These are phyloP conservation scores for Solanum ossicruentum DNA, from an alignment of 257 asterid genomes.

Conservation along the genomic window DNA sequence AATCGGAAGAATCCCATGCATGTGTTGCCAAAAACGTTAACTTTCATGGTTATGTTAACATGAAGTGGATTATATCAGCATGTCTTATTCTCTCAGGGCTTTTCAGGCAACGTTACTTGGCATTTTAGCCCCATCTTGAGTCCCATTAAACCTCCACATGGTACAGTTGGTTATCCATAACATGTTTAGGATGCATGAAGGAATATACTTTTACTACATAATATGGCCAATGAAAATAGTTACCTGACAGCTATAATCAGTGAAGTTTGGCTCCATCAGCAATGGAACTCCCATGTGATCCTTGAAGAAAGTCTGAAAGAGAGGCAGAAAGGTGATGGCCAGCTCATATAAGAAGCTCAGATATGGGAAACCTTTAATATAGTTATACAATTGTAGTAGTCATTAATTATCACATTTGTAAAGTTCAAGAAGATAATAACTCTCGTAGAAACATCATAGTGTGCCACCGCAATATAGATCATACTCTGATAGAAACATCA, in stretches of 20 bases:
- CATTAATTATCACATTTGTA: neutral
- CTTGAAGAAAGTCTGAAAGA: conserved; percentile 48
- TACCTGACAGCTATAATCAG: conserved; percentile 84
- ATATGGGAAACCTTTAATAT: neutral
- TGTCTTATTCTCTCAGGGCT: neutral
- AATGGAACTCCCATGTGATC: conserved; percentile 80
- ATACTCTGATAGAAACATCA: neutral
- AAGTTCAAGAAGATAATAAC: neutral
- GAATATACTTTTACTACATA: neutral
- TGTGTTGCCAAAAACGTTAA: neutral
- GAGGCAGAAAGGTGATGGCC: neutral
- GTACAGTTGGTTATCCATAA: neutral
- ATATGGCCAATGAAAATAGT: neutral
- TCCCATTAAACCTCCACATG: neutral
- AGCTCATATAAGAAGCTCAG: neutral
- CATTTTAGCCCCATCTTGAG: neutral
- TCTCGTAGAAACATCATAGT: neutral
- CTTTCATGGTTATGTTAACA: neutral
- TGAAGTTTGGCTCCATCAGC: conserved; percentile 79
- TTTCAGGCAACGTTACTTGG: neutral
- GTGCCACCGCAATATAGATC: neutral
- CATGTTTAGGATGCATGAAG: neutral
- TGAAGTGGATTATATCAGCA: neutral
- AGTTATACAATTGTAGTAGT: neutral
- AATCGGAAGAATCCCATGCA: neutral